Evolutionary conservation across 2,329 filamentous ascomycete genomes (phyloP), one percentile per base, ranked within the genome.

Genomic region (Fusarium nanum): DNA sequence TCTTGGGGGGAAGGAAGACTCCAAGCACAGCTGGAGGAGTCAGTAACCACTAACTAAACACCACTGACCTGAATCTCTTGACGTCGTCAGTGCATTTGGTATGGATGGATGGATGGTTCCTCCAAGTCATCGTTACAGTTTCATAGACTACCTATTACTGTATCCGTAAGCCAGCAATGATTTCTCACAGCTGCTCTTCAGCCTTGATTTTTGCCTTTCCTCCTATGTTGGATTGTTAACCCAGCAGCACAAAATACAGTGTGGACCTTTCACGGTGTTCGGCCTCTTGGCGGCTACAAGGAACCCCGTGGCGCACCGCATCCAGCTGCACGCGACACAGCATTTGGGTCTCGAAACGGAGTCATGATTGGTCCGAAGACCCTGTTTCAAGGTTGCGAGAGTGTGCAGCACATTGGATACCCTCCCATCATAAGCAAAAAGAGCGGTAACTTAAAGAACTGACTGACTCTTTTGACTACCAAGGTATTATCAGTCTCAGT

Each of bases 311-410:
- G 67, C 63, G 63, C 44, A 53, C 58, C 54, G 63, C 28, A 62
- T 56, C 56, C 32, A 52, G 23, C 67, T 67, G 67, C 67, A 70
- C 67, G 67, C 67, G 67, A 70, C 68, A 71, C 68, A 55, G 42
- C 37, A 46, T 60, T 59, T 47, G 20, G 48, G 23, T 32, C 52
- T 53, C 48, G 30, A 56, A 41, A 37, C 30, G 13, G 22, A 47
- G 50, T 18, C 28, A 30, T 65, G 58, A 71, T 70, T 70, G 63
- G 68, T n/a, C 23, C 10, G 12, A 63, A n/a, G 14, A 13, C 34
- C 30, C 18, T 32, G 40, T 62, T 30, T 48, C 46, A 49, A 25
- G 41, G 42, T 52, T 48, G 57, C 23, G 48, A 56, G 45, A 56
- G 44, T 27, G n/a, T 55, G 50, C 65, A 69, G 49, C 37, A 47